Percentiles rank a stretch among this genome's conserved stretches.
Evolutionary conservation across 805 yeast genomes (phyloP).

Genomic region (Cyberlindnera lachancei): DNA sequence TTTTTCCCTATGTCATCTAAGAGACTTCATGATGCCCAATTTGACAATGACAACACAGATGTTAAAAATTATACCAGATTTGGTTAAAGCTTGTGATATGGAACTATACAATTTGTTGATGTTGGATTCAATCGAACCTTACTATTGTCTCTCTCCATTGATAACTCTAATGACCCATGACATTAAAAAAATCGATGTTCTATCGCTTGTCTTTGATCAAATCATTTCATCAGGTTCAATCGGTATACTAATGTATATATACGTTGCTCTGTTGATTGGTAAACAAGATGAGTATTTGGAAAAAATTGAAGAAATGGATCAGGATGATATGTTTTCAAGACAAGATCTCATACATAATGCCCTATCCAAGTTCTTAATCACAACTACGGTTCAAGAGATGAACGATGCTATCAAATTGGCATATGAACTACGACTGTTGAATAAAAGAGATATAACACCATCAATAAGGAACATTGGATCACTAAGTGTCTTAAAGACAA

Average conservation of each 20-base stretch:
- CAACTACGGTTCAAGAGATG: too few species aligned
- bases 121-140: constrained; percentile 42
- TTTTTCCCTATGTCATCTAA: constrained; percentile 51
- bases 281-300: constrained; percentile 37
- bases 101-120: constrained; percentile 28
- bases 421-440: too few species aligned
- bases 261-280: constrained; percentile 43
- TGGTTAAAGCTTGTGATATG: constrained; percentile 44
- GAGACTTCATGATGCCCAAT: constrained; percentile 81
- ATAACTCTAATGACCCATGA: constrained; percentile 79
- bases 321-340: constrained; percentile 26
- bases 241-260: constrained; percentile 48
- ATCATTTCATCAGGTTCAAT: constrained; percentile 52
- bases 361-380: constrained; percentile 24
- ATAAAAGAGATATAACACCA: too few species aligned
- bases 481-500: constrained; percentile 23
- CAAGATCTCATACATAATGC: constrained; percentile 36
- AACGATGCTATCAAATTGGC: constrained; percentile 23
- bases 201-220: constrained; percentile 63
- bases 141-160: constrained; percentile 68
- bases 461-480: constrained; percentile 15
- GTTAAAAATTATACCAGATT: constrained; percentile 54
- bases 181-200: constrained; percentile 35
- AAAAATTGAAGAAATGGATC: constrained; percentile 18
- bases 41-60: constrained; percentile 62